Evolutionary conservation across 306 rosid genomes (phyloP), one percentile per base, ranked within the genome.

Genomic region (Dryas drummondii): DNA sequence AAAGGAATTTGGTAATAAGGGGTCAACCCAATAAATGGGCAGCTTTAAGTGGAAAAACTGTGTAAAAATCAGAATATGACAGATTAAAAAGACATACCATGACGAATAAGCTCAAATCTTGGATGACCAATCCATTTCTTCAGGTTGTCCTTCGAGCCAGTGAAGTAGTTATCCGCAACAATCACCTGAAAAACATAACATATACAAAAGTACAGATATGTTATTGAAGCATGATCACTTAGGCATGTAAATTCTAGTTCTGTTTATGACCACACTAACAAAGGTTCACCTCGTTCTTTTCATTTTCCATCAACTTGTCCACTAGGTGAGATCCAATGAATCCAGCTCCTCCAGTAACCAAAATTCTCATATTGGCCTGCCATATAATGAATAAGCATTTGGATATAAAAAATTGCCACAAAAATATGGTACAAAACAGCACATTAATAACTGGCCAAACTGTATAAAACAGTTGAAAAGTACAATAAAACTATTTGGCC

Each of bases 301-400:
- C 99, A 64, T 88, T 87, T 84, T 92, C 93, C 99, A 94, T 94
- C 94, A 94, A 83, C 82, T 81, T 94, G 83, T 94, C 99, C 0
- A 94, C 99, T 46, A 94, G 87, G 86, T 94, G 99, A 81, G 97
- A 94, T 55, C 99, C 99, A 48, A 94, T 92, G 78, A 94, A 94
- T 68, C 99, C 99, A 70, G 99, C 99, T 87, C 99, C 99, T 84
- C 99, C 99, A 11, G 97, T 94, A 12, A 94, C 69, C 83, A 94
- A 78, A 80, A 94, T 94, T 85, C 99, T 90, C 99, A 94, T 90
- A 60, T 94, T 94, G 45, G 99, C 84, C 99, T 94, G 82, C 79
- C 66, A 74, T 65, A 66, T 62, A 56, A 76, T 63, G 40, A 71
- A 12, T 14, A 3, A 59, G 55, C 15, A 8, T 5, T 55, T 42